Evolutionary conservation across 2,329 filamentous ascomycete species (phyloP), one percentile per base, ranked within the genome.

Genomic region (Microcyclosporella mali): DNA sequence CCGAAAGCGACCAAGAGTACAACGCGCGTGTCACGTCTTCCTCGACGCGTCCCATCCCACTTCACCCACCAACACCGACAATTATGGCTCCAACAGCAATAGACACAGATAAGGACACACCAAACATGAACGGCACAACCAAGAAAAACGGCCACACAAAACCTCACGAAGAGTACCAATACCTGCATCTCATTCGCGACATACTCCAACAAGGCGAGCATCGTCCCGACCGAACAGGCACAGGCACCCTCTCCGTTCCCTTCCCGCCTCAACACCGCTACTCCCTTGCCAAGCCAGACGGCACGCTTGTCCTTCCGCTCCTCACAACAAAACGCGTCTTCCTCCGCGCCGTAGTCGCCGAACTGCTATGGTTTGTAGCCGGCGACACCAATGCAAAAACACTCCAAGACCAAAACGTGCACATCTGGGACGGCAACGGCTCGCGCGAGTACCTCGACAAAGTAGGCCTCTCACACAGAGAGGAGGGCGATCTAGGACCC

Each of bases 401-500:
- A 0, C 80, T 98, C 2, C 82, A 79, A 46, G 81, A 82, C 10
- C 81, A 82, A 1, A 88, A 88, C 21, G 82, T 98, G 59, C 94
- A 94, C 68, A 98, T 98, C 64, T 98, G 92, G 92, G 92, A 98
- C 63, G 90, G 89, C 57, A 98, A 98, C 63, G 92, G 90, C 33
- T 88, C 83, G 35, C 85, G 92, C 56, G 84, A 82, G 59, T 97
- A 85, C 65, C 84, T 98, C 29, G 90, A 98, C 70, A 82, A 74
- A 50, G 77, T 92, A 1, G 90, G 90, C 0, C 77, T 97, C 6
- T 72, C 74, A 0, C 81, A 95, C 62, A 86, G 90, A 46, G 86
- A 80, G 40, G 85, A 82, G 15, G 92, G 92, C 52, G 92, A 98
- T 60, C 74, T 98, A 0, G 92, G 92, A 1, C 92, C 92, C 21